phyloP scores from a whole-genome alignment of 2,329 filamentous ascomycete species.

The Pestalotiopsis sp. region DNA sequence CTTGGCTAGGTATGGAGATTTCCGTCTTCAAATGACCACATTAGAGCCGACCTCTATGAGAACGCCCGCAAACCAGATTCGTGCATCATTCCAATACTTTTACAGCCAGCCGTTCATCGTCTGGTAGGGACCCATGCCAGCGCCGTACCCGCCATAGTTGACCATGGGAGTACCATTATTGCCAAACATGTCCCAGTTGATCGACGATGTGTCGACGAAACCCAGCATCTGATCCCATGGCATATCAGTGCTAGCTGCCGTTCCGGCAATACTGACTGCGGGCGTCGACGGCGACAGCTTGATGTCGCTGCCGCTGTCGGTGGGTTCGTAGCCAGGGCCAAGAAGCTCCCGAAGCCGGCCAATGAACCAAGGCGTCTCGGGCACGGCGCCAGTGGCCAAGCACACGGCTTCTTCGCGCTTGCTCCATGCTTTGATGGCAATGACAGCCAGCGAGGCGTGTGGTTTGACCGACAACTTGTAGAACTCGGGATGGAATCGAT shows the following conservation, averaged over 20 bases:
- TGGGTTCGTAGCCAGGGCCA: constrained; percentile 40
- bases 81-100: background rate
- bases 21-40: background rate
- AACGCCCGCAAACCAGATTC: constrained; percentile 16
- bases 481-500: constrained; percentile 53
- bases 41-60: background rate
- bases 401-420: constrained; percentile 47
- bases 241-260: constrained; percentile 20
- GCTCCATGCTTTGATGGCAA: constrained; percentile 56
- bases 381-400: constrained; percentile 35
- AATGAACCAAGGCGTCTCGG: constrained; percentile 50
- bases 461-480: constrained; percentile 50
- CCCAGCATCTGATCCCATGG: constrained; percentile 37
- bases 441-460: constrained; percentile 47
- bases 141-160: constrained; percentile 1
- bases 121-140: constrained; percentile 11
- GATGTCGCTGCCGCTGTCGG: constrained; percentile 28
- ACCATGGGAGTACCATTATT: constrained; percentile 11
- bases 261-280: background rate
- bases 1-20: constrained; percentile 4
- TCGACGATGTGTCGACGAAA: constrained; percentile 27
- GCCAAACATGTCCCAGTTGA: constrained; percentile 35
- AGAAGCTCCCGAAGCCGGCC: constrained; percentile 45
- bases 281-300: constrained; percentile 12
- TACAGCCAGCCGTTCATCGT: constrained; percentile 17